These are phyloP conservation scores for Rhododendron henanense DNA, from an alignment of 148 eudicot species.

Conservation along the genomic window DNA sequence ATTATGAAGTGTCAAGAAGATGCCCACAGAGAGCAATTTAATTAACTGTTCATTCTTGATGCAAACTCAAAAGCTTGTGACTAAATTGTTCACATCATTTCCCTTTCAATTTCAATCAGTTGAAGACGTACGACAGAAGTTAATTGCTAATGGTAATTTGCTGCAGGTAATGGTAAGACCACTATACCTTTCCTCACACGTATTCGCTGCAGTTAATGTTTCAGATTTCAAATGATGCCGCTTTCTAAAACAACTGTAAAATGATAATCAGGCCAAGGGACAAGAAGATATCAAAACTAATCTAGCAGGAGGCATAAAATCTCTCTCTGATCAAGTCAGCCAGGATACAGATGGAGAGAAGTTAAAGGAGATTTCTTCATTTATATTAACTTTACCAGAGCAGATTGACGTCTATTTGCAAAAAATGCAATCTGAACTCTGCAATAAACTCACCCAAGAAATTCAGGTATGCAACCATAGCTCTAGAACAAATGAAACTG, in stretches of 20 bases:
- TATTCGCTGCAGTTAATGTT: constrained; percentile 6
- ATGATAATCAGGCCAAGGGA: constrained; percentile 58
- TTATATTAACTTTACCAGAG: constrained; percentile 48
- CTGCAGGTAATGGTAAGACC: constrained; percentile 62
- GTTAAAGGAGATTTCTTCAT: constrained; percentile 38
- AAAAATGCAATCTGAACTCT: constrained; percentile 49
- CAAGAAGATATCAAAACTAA: constrained; percentile 63
- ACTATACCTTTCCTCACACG: constrained; percentile 7
- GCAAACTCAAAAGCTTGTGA: background rate
- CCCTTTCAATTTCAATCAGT: constrained; percentile 36
- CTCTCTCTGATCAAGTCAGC: constrained; percentile 48
- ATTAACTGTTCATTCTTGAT: constrained; percentile 4
- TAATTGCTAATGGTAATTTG: constrained; percentile 53
- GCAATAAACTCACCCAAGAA: constrained; percentile 45
- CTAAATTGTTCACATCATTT: background rate
- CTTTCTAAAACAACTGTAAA: constrained; percentile 17
- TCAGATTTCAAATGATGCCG: background rate
- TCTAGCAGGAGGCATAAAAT: constrained; percentile 44
- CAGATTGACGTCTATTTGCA: constrained; percentile 40
- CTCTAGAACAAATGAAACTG: background rate
- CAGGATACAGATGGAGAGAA: constrained; percentile 41
- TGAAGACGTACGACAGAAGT: constrained; percentile 76
- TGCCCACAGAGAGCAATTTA: background rate
- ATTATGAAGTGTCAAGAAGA: background rate
- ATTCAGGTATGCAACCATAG: constrained; percentile 50